Base-by-base conservation (phyloP, 2,329 filamentous ascomycete species). In the Curvularia sp. region DNA sequence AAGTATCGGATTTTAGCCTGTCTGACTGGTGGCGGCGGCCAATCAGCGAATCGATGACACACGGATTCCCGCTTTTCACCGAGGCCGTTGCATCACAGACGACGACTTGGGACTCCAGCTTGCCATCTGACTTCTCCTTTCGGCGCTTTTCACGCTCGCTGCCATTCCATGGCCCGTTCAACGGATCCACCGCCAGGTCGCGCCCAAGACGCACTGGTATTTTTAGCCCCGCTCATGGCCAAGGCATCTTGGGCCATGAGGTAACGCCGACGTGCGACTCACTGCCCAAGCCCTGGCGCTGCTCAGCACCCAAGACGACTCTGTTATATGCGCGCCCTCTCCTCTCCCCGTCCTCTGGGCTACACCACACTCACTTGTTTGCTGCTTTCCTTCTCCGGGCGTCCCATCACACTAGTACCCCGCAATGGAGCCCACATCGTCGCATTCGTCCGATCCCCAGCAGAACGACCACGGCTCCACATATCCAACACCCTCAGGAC, bases 381-480 rank as follows among this genome's bases (percentile, higher is more conserved):
- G n/a, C 43, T 31, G 20, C 18, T 24, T 7, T 7, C 18, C 18
- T 38, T 26, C 13, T 3, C 47, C 10, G 44, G 26, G 44, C 44
- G 26, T 26, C 13, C 15, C 48, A 28, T 35, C 12, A 8, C 26
- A 28, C 18, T 22, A 18, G 18, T 18, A 41, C 18, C 56, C 39
- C 47, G 44, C 53, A 57, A 69, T 69, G 67, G 62, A 64, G 47
- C 60, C 58, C 41, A 62, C 60, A 6, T 62, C 61, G 5, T 61
- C 62, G 41, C 57, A 61, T 24, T 60, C 62, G 5, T 57, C 60
- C 18, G 55, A 61, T n/a, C 55, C 62, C 49, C 59, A 66, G 51
- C 39, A 58, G 41, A 48, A 63, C 20, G 30, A 47, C 10, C 26
- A 57, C 4, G 28, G 43, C 13, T 57, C 55, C 26, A 47, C 57